Evolutionary conservation across 2,329 filamentous ascomycete species (phyloP).

Genomic region (Alternaria rosae): DNA sequence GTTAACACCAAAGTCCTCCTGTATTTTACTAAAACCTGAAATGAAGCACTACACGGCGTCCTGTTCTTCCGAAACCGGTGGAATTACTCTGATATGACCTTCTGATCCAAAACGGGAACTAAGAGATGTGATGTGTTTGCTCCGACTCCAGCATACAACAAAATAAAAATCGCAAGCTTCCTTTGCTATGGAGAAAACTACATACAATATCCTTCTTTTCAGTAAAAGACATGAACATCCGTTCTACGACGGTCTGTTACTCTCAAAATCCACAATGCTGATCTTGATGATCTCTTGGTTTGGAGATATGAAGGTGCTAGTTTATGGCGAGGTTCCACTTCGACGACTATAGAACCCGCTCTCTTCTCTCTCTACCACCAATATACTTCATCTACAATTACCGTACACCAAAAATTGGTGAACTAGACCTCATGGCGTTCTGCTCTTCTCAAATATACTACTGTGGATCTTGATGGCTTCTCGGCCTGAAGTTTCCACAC

Average conservation of each 20-base stretch:
- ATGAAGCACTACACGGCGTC: rapidly evolving
- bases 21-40: not conserved
- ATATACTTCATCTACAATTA: no score
- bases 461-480: rapidly evolving
- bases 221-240: no score
- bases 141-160: not conserved
- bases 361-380: not conserved
- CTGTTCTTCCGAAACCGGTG: not conserved
- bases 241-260: no score
- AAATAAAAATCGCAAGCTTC: rapidly evolving
- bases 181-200: not conserved
- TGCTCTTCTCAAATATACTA: not conserved
- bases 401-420: no score
- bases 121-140: rapidly evolving
- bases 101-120: not conserved
- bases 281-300: no score
- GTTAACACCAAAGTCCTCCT: not conserved
- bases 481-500: not conserved
- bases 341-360: rapidly evolving
- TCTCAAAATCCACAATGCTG: no score
- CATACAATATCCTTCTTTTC: no score
- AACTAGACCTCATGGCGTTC: no score
- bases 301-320: not conserved
- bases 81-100: not conserved
- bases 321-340: not conserved